Evolutionary conservation across 495 filamentous ascomycete species (phyloP).

Genomic region (Recurvomyces mirabilis): DNA sequence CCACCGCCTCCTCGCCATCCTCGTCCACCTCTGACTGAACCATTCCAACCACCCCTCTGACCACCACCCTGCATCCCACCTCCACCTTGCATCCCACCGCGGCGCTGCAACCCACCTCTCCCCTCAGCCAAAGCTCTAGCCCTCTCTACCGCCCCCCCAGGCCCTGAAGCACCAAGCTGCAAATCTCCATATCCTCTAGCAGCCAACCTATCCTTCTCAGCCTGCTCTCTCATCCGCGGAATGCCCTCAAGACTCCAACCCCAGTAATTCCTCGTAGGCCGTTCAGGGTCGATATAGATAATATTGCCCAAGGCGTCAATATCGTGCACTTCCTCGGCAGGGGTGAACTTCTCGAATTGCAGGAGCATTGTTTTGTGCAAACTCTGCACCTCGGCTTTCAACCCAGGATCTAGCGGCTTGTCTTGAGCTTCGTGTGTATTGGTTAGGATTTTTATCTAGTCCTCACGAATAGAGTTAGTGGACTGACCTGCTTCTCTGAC

Average conservation of each 20-base stretch:
- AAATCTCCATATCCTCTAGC: constrained; percentile 6
- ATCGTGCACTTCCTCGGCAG: constrained; percentile 16
- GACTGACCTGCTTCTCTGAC: neutral
- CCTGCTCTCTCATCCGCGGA: constrained; percentile 6
- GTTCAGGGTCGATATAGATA: constrained; percentile 14
- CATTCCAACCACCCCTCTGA: neutral
- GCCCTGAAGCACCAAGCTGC: neutral
- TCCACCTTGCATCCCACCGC: neutral
- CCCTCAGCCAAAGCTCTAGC: constrained; percentile 2
- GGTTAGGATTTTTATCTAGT: constrained; percentile 4
- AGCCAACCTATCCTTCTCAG: neutral
- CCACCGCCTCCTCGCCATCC: neutral
- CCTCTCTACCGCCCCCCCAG: neutral
- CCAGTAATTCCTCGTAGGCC: constrained; percentile 18
- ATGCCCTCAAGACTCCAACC: constrained; percentile 13
- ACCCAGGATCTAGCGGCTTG: neutral
- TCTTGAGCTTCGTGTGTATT: too few species aligned
- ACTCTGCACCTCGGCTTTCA: constrained; percentile 4
- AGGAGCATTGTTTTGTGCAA: constrained; percentile 8
- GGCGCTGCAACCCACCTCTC: neutral
- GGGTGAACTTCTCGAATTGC: constrained; percentile 9
- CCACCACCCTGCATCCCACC: too few species aligned
- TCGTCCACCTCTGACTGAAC: neutral
- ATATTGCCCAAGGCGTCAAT: constrained; percentile 17
- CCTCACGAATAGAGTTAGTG: neutral